Conservation (phyloP, 2,329 filamentous ascomycete species). For the Penicillium sp. region DNA sequence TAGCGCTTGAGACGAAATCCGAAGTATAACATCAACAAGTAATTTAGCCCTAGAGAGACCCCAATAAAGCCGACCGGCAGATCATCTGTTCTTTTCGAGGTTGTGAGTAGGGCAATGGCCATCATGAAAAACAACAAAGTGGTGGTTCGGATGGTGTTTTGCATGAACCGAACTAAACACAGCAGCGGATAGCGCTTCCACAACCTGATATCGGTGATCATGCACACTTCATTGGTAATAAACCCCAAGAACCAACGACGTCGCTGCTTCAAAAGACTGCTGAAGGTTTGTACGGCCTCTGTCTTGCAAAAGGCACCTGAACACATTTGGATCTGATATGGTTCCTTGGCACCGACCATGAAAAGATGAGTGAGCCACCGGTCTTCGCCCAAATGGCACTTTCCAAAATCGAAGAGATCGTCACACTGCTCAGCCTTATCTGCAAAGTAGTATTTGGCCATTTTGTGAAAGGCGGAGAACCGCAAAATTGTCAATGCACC, state of each 20-base stretch:
- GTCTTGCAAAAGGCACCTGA: constrained; percentile 98
- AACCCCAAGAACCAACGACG: constrained; percentile 96
- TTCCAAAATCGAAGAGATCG: constrained; percentile 94
- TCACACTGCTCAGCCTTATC: constrained; percentile 95
- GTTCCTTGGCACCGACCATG: constrained; percentile 93
- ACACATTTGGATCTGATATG: constrained; percentile 97
- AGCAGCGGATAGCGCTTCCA: constrained; percentile 91
- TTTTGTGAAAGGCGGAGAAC: constrained; percentile 91
- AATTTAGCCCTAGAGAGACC: constrained; percentile 89
- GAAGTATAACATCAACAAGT: constrained; percentile 95
- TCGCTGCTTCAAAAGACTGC: constrained; percentile 86
- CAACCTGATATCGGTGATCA: constrained; percentile 90
- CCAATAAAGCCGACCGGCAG: constrained; percentile 92
- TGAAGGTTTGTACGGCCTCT: constrained; percentile 87
- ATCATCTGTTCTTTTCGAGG: constrained; percentile 72
- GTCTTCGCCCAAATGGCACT: constrained; percentile 93
- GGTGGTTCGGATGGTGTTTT: constrained; percentile 94
- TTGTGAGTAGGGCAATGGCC: constrained; percentile 81
- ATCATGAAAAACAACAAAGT: constrained; percentile 93
- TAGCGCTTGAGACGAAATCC: constrained; percentile 81
- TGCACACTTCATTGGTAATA: constrained; percentile 96
- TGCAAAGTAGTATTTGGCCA: constrained; percentile 98
- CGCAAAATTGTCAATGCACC: constrained; percentile 94
- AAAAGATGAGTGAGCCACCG: constrained; percentile 97
- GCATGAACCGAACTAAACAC: constrained; percentile 84